Conservation (phyloP, 345 rosid species). For the Citropsis articulata region DNA sequence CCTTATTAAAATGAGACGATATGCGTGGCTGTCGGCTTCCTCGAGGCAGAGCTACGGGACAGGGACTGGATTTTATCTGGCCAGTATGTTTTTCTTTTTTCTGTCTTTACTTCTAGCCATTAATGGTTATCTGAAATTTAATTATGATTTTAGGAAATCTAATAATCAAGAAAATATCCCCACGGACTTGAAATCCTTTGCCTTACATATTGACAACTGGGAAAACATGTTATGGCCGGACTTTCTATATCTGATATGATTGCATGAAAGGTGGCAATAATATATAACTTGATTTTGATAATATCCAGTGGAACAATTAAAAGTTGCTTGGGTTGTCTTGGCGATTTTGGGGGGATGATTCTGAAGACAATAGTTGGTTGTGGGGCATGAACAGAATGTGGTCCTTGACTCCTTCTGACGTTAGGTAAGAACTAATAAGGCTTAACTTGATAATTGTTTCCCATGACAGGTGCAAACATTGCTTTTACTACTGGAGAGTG, state of each 20-base stretch:
- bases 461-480: too few relatives aligned
- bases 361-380: slow-evolving; percentile 18
- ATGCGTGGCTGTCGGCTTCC: too few relatives aligned
- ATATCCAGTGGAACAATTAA: slow-evolving; percentile 18
- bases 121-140: not conserved
- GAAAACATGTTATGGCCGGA: slow-evolving; percentile 18
- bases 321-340: slow-evolving; percentile 24
- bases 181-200: not conserved
- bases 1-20: too few relatives aligned
- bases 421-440: too few relatives aligned
- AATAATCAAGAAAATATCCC: not conserved
- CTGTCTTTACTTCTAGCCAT: not conserved
- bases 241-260: slow-evolving; percentile 6
- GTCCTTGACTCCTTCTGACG: too few relatives aligned
- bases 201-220: not conserved
- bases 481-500: too few relatives aligned
- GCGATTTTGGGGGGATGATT: slow-evolving; percentile 28
- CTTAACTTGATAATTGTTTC: too few relatives aligned
- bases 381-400: slow-evolving; percentile 14
- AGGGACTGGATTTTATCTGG: slow-evolving; percentile 47
- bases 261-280: slow-evolving; percentile 25
- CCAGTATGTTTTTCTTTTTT: slow-evolving; percentile 41
- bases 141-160: not conserved
- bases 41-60: too few relatives aligned
- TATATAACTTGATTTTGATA: slow-evolving; percentile 8